Conservation (phyloP, 2,329 filamentous ascomycete species). For the Alternaria sp. region DNA sequence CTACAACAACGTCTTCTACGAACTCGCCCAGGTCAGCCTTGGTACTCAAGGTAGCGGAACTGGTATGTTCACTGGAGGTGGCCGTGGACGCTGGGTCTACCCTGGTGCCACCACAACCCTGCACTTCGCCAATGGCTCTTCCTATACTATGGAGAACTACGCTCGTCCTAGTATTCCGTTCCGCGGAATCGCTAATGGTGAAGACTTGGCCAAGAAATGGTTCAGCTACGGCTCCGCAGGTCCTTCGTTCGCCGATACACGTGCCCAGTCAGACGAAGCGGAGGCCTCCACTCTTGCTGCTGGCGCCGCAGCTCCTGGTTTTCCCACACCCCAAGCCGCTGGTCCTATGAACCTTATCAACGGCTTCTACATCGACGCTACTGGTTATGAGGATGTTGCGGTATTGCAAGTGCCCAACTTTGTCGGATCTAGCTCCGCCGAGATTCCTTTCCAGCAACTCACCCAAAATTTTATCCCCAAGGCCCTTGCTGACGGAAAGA, state of each 20-base stretch:
- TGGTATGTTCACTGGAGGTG: constrained; percentile 56
- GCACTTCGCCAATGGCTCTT: constrained; percentile 57
- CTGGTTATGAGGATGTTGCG: constrained; percentile 56
- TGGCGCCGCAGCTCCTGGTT: constrained; percentile 50
- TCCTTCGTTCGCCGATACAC: constrained; percentile 1
- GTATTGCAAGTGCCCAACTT: constrained; percentile 57
- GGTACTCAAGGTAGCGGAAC: constrained; percentile 52
- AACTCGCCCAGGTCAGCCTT: constrained; percentile 55
- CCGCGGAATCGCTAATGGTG: constrained; percentile 51
- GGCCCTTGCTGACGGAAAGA: constrained; percentile 62
- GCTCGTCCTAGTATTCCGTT: constrained; percentile 53
- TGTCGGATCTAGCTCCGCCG: constrained; percentile 33
- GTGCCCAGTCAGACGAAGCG: constrained; percentile 4
- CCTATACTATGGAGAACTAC: constrained; percentile 54
- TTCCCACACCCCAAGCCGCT: constrained; percentile 53
- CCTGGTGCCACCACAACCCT: constrained; percentile 56
- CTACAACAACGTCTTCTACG: constrained; percentile 62
- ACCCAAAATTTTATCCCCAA: constrained; percentile 54
- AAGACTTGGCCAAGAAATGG: constrained; percentile 51
- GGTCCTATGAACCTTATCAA: constrained; percentile 54
- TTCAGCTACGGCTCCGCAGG: constrained; percentile 42
- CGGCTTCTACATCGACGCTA: constrained; percentile 56
- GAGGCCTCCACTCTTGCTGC: constrained; percentile 13
- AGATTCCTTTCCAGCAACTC: constrained; percentile 51
- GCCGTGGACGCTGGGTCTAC: constrained; percentile 55